phyloP scores from a whole-genome alignment of 345 rosid species.

The Combretum micranthum region DNA sequence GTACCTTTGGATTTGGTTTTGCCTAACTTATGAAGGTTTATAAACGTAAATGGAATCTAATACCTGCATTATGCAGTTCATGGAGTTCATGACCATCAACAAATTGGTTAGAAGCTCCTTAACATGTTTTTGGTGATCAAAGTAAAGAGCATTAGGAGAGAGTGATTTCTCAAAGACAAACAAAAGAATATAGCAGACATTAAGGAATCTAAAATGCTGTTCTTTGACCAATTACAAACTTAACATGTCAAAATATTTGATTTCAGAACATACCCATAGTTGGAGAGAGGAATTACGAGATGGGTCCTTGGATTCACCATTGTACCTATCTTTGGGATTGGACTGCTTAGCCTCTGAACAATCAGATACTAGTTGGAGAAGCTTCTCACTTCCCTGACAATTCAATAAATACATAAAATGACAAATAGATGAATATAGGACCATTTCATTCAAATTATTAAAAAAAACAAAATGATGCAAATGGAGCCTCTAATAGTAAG shows the following conservation, averaged over 20 bases:
- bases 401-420: slow-evolving; percentile 7
- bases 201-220: background rate
- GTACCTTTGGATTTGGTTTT: too few relatives aligned
- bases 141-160: too few relatives aligned
- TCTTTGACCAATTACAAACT: background rate
- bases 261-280: background rate
- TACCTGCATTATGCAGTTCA: too few relatives aligned
- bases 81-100: too few relatives aligned
- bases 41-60: too few relatives aligned
- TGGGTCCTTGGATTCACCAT: slow-evolving; percentile 15
- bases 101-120: too few relatives aligned
- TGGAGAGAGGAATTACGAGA: slow-evolving; percentile 5
- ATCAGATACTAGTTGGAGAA: slow-evolving; percentile 61
- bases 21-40: background rate
- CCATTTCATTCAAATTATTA: background rate
- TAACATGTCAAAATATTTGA: background rate
- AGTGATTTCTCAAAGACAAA: too few relatives aligned
- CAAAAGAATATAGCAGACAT: background rate
- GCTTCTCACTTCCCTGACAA: slow-evolving; percentile 86
- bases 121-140: too few relatives aligned
- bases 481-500: background rate
- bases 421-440: background rate
- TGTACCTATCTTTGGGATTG: slow-evolving; percentile 9
- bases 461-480: background rate
- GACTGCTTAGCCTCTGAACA: slow-evolving; percentile 24